phyloP scores from a whole-genome alignment of 1,284 basidiomycete genomes.

The Fereydounia khargensis region DNA sequence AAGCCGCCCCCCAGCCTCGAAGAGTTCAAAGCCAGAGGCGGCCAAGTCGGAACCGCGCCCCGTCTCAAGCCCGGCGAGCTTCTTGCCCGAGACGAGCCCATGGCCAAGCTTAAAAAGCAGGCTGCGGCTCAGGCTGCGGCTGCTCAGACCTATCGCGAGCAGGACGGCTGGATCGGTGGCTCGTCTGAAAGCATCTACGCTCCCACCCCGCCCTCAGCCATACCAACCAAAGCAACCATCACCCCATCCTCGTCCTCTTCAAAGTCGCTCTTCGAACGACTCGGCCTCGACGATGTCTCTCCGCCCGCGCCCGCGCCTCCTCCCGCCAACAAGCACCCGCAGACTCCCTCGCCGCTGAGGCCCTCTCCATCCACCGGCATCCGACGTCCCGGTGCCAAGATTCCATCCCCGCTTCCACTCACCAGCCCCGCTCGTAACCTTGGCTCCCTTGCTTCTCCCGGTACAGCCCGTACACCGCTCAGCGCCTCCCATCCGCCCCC shows the following conservation, averaged over 20 bases:
- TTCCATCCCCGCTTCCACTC: constrained; percentile 28
- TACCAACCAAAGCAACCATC: background rate
- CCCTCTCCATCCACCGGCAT: constrained; percentile 23
- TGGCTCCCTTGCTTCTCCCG: constrained; percentile 9
- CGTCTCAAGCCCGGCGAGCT: constrained; percentile 13
- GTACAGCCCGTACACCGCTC: constrained; percentile 36
- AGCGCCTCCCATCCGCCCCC: constrained; percentile 43
- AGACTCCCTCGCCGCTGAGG: constrained; percentile 13
- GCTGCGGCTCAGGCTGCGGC: background rate
- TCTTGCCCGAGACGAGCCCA: constrained; percentile 2
- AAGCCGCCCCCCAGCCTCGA: constrained; percentile 18
- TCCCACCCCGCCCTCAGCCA: constrained; percentile 3
- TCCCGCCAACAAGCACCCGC: constrained; percentile 1
- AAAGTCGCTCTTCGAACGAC: constrained; percentile 17
- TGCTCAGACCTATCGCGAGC: background rate
- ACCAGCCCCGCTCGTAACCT: constrained; percentile 29
- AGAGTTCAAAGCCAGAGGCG: constrained; percentile 7
- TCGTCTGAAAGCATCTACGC: constrained; percentile 40
- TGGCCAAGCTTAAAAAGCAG: background rate
- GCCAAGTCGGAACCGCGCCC: constrained; percentile 10
- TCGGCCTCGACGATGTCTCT: constrained; percentile 6
- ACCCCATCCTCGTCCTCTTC: background rate
- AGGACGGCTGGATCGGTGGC: constrained; percentile 35
- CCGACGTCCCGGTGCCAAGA: constrained; percentile 23
- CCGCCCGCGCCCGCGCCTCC: constrained; percentile 5